These are phyloP conservation scores for Monoraphidium neglectum DNA, from an alignment of 139 green algal species.

Conservation along the genomic window DNA sequence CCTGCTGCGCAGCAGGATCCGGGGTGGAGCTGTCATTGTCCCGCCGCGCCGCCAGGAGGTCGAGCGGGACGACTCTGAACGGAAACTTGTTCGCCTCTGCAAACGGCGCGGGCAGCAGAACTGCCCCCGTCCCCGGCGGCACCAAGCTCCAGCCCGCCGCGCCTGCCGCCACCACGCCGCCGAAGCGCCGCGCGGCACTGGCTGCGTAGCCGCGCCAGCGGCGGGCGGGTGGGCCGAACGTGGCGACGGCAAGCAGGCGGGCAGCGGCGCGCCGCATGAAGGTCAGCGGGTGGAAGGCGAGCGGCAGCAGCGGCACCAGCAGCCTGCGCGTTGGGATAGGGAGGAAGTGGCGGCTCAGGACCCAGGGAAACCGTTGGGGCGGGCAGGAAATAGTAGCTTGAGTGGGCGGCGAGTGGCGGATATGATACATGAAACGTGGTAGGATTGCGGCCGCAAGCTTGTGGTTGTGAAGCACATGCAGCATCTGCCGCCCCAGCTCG, in stretches of 20 bases:
- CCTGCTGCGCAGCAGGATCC: background rate
- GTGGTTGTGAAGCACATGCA: no score
- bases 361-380: no score
- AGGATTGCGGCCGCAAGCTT: no score
- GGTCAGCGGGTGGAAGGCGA: slow-evolving; percentile 43
- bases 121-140: background rate
- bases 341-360: background rate
- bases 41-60: background rate
- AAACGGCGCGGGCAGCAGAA: slow-evolving; percentile 25
- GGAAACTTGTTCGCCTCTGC: slow-evolving; percentile 10
- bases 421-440: no score
- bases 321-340: slow-evolving; percentile 4
- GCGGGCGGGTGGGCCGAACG: slow-evolving; percentile 38
- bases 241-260: slow-evolving; percentile 38
- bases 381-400: no score
- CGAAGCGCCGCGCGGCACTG: no score
- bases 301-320: slow-evolving; percentile 31
- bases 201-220: slow-evolving; percentile 33
- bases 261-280: slow-evolving; percentile 42
- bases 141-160: background rate
- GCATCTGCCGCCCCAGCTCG: background rate
- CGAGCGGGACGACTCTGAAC: slow-evolving; percentile 4
- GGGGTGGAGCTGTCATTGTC: background rate
- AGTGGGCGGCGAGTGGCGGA: no score
- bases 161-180: no score